phyloP scores from a whole-genome alignment of 2,329 filamentous ascomycete genomes.

The Septoria linicola region DNA sequence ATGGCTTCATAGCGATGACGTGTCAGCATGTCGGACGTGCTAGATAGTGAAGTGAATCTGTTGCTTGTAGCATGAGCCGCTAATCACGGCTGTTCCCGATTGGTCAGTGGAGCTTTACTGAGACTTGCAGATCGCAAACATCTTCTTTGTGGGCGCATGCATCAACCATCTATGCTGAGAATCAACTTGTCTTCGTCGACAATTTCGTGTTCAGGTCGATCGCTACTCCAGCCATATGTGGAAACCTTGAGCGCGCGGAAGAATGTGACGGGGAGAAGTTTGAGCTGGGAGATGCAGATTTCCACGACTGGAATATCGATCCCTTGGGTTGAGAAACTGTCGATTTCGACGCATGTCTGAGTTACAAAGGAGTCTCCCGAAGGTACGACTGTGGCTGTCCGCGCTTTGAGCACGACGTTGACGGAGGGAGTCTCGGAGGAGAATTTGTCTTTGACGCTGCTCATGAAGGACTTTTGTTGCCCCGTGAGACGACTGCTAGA shows the following conservation, averaged over 20 bases:
- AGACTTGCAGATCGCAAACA: no score
- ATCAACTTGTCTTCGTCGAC: conserved; percentile 6
- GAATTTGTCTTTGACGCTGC: conserved; percentile 12
- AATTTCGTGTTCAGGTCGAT: conserved; percentile 4
- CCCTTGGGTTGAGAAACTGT: not conserved
- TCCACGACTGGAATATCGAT: not conserved
- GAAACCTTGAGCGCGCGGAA: not conserved
- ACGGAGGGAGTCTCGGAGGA: conserved; percentile 9
- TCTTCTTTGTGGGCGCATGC: no score
- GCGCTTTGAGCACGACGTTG: conserved; percentile 1
- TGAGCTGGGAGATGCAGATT: conserved; percentile 3
- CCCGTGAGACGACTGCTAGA: conserved; percentile 3
- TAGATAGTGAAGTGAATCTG: no score
- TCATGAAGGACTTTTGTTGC: conserved; percentile 1
- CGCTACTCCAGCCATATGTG: not conserved
- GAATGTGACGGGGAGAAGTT: conserved; percentile 1
- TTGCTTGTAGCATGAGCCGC: no score
- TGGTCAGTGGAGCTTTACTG: no score
- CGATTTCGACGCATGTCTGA: conserved; percentile 2
- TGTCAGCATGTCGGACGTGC: no score
- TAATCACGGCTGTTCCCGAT: no score
- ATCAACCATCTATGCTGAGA: no score
- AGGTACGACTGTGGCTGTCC: not conserved
- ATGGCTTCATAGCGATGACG: no score
- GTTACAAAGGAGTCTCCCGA: not conserved